Conservation (phyloP, 208 protist species). For the Acanthamoeba rhysodes region DNA sequence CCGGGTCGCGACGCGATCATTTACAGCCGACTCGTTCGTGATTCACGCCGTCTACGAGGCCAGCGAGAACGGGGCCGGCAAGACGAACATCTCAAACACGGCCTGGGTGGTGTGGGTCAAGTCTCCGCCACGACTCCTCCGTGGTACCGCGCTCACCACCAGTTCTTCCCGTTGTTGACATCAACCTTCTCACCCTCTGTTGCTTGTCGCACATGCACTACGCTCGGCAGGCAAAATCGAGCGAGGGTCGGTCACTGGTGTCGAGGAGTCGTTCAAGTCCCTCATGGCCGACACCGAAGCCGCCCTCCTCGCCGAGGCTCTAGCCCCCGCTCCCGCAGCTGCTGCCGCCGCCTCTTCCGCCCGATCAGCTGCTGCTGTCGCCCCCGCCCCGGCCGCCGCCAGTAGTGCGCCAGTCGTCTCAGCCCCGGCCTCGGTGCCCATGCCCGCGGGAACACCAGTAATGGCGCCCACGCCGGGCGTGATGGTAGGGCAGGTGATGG, state of each 20-base stretch:
- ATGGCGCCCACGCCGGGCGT: not conserved
- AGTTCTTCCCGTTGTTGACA: too few relatives aligned
- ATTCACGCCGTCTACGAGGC: conserved; percentile 1
- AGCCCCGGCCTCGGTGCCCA: not conserved
- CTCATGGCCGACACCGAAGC: not conserved
- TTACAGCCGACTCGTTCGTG: conserved; percentile 9
- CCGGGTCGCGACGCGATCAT: too few relatives aligned
- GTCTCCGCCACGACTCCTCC: not conserved
- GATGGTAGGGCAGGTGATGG: not conserved
- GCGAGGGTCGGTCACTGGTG: not conserved
- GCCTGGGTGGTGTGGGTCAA: conserved; percentile 18
- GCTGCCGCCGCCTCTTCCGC: not conserved
- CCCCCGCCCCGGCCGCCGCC: not conserved
- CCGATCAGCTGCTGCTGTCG: not conserved
- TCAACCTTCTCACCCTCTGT: not conserved
- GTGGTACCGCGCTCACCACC: not conserved
- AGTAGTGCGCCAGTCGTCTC: not conserved
- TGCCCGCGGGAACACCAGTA: not conserved
- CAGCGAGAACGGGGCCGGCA: not conserved
- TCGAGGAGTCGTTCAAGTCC: conserved; percentile 9
- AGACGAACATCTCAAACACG: not conserved
- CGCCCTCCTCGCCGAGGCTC: not conserved
- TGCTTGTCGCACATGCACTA: not conserved
- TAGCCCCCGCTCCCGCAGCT: not conserved
- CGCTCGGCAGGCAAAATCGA: conserved; percentile 9